These are phyloP conservation scores for Psilocybe subaeruginosa DNA, from an alignment of 768 basidiomycete genomes.

Conservation along the genomic window DNA sequence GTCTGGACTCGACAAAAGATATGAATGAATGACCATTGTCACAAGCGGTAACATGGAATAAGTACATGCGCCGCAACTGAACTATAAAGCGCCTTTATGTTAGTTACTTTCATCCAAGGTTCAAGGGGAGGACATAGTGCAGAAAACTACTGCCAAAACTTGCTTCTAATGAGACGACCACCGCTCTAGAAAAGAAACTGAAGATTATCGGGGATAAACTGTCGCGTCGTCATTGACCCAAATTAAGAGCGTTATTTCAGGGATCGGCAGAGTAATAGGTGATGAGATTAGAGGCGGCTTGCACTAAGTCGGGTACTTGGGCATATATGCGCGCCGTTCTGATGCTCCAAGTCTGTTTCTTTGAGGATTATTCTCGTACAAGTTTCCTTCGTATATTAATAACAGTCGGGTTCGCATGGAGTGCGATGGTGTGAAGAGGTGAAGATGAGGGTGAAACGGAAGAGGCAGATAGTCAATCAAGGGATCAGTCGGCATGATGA, in stretches of 20 bases:
- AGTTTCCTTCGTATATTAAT: neutral
- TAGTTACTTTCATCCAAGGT: neutral
- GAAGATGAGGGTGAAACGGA: neutral
- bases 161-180: neutral
- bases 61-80: neutral
- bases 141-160: neutral
- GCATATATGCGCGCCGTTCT: neutral
- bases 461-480: neutral
- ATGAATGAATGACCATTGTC: neutral
- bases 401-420: neutral
- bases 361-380: neutral
- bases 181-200: neutral
- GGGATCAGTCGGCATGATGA: neutral
- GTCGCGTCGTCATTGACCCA: neutral
- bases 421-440: neutral
- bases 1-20: neutral
- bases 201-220: too few species aligned
- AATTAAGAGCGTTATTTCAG: neutral
- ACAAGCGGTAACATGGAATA: too few species aligned
- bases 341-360: neutral
- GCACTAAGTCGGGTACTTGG: neutral
- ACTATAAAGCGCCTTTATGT: neutral
- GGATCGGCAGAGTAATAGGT: neutral
- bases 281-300: neutral
- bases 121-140: neutral